These are phyloP conservation scores for Fraxinus baroniana DNA, from an alignment of 305 asterid species.

Conservation along the genomic window DNA sequence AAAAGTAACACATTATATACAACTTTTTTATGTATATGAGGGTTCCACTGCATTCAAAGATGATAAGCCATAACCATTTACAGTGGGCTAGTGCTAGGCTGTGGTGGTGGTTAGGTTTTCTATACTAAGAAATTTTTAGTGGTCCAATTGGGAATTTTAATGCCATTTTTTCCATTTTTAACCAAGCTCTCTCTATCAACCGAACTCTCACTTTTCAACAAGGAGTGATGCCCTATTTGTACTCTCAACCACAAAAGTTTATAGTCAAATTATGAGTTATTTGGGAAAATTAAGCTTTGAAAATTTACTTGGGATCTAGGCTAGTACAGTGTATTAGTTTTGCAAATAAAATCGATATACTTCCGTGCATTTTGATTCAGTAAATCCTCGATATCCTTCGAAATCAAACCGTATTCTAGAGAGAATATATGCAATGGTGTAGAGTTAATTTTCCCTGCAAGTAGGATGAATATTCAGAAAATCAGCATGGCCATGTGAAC, in stretches of 20 bases:
- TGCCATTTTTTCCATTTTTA: conserved; percentile 37
- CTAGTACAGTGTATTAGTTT: neutral
- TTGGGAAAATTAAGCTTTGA: neutral
- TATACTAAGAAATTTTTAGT: conserved; percentile 36
- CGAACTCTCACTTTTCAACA: conserved; percentile 40
- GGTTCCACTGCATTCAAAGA: conserved; percentile 6
- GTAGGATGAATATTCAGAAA: neutral
- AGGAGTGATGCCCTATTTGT: conserved; percentile 31
- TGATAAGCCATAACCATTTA: conserved; percentile 20
- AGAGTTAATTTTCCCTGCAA: neutral
- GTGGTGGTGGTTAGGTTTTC: conserved; percentile 48
- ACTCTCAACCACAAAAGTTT: conserved; percentile 26
- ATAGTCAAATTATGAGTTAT: neutral
- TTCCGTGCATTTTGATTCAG: neutral
- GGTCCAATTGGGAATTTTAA: conserved; percentile 33
- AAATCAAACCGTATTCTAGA: neutral
- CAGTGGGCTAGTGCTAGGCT: conserved; percentile 35
- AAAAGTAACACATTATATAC: conserved; percentile 12
- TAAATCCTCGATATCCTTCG: neutral
- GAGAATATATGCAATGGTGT: neutral
- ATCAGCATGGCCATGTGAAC: neutral
- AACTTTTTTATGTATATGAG: neutral
- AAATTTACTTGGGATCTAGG: neutral
- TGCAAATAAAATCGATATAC: neutral
- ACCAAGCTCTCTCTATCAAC: conserved; percentile 39